Percentiles rank a stretch among this genome's conserved stretches.
These are phyloP conservation scores for Eucalyptus pauciflora DNA, from an alignment of 345 rosid genomes.

Conservation along the genomic window DNA sequence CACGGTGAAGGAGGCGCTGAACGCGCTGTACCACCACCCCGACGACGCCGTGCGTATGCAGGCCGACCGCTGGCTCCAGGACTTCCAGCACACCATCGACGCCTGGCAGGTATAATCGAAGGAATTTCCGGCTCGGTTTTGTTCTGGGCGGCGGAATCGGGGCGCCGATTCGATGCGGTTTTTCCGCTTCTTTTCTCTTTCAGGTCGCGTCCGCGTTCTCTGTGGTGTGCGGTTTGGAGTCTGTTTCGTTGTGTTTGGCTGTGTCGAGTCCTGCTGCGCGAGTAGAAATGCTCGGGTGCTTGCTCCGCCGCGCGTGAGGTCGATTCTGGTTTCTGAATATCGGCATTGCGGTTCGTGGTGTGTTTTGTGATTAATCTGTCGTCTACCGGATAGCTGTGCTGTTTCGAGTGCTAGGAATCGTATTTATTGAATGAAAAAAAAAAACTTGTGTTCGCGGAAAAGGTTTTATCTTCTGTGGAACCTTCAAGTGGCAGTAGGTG, in stretches of 20 bases:
- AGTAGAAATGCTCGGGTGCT: not conserved
- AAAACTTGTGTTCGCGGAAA: not conserved
- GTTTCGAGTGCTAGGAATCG: not conserved
- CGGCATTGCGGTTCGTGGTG: not conserved
- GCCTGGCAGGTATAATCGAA: constrained; percentile 74
- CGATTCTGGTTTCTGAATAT: not conserved
- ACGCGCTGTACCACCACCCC: constrained; percentile 93
- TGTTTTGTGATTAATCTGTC: not conserved
- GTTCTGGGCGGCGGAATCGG: not conserved
- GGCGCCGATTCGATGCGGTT: not conserved
- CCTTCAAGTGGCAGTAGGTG: not conserved
- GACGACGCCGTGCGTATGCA: constrained; percentile 74
- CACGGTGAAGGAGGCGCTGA: constrained; percentile 93
- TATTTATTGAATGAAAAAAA: not conserved
- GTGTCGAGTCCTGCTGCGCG: not conserved
- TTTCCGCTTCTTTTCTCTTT: not conserved
- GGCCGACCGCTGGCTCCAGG: constrained; percentile 95
- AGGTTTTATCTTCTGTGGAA: not conserved
- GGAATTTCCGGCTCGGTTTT: not conserved
- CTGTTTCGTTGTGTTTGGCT: not conserved
- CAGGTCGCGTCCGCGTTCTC: not conserved
- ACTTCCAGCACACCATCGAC: constrained; percentile 87
- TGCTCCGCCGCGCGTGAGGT: not conserved
- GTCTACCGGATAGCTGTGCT: not conserved
- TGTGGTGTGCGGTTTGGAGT: not conserved